A percentile compares a stretch with the other conserved stretches of the same genome.
phyloP scores from a whole-genome alignment of 1,139 yeast genomes.

The Kodamaea plutei region DNA sequence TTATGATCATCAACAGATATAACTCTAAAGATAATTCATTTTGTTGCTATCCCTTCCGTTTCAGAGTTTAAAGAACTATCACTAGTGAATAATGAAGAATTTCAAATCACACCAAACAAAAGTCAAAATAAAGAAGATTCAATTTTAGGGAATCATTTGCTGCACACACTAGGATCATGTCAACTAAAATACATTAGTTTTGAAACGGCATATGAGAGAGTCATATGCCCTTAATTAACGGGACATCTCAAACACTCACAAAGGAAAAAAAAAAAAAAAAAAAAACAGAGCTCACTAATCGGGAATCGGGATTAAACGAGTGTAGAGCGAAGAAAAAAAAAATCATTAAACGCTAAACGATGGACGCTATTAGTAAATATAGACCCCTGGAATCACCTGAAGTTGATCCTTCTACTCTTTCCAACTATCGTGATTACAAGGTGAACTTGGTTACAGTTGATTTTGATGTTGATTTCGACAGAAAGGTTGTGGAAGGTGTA shows the following conservation, averaged over 20 bases:
- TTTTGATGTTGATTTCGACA: conserved; percentile 54
- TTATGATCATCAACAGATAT: background rate
- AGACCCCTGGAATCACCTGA: conserved; percentile 53
- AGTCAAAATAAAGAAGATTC: too few species aligned
- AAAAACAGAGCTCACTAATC: background rate
- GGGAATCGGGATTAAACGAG: too few species aligned
- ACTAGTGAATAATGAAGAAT: too few species aligned
- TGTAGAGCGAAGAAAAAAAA: too few species aligned
- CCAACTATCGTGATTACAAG: conserved; percentile 58
- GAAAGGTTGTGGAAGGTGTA: conserved; percentile 49
- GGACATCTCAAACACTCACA: too few species aligned
- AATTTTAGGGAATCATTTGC: too few species aligned
- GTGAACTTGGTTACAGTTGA: conserved; percentile 51
- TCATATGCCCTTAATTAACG: too few species aligned
- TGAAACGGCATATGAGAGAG: too few species aligned
- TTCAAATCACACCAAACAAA: too few species aligned
- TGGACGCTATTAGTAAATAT: conserved; percentile 15
- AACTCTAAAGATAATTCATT: background rate
- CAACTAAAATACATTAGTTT: too few species aligned
- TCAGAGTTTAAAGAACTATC: background rate
- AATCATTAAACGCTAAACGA: conserved; percentile 4
- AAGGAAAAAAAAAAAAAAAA: background rate
- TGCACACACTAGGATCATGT: too few species aligned
- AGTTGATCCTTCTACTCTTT: conserved; percentile 68
- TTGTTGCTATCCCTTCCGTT: background rate